Percentiles rank a stretch among this genome's conserved stretches.
Conservation (phyloP, 768 basidiomycete genomes). For the Auricularia cornea region DNA sequence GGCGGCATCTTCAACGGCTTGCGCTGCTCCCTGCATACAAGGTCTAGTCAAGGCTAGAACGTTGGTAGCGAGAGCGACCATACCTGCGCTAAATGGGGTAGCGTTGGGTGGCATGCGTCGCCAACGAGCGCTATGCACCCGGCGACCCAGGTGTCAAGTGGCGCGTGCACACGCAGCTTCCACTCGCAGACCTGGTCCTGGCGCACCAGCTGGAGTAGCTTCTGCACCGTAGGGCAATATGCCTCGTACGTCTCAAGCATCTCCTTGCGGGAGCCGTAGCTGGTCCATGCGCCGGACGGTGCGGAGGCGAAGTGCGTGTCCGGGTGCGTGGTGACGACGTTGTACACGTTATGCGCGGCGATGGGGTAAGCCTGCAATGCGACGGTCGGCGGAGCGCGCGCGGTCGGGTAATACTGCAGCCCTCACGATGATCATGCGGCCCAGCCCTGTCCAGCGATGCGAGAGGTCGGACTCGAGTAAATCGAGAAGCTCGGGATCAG, state of each 20-base stretch:
- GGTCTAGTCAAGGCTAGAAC: background rate
- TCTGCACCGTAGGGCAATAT: slow-evolving; percentile 28
- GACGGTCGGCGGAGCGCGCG: background rate
- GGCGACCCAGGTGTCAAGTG: slow-evolving; percentile 31
- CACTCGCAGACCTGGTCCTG: slow-evolving; percentile 30
- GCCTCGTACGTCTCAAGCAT: slow-evolving; percentile 28
- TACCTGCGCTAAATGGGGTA: slow-evolving; percentile 23
- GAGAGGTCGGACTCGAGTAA: slow-evolving; percentile 23
- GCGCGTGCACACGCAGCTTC: slow-evolving; percentile 31
- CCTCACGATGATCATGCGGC: slow-evolving; percentile 26
- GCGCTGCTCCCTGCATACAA: slow-evolving; percentile 28
- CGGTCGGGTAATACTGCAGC: too few relatives aligned
- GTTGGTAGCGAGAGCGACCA: background rate
- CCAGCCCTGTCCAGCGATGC: slow-evolving; percentile 31
- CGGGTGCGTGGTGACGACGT: slow-evolving; percentile 31
- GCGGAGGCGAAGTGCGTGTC: slow-evolving; percentile 27
- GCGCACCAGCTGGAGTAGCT: slow-evolving; percentile 27
- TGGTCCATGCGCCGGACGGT: slow-evolving; percentile 27
- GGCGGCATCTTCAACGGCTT: slow-evolving; percentile 34
- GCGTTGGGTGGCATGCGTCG: slow-evolving; percentile 30
- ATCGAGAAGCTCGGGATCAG: slow-evolving; percentile 26
- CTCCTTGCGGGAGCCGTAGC: slow-evolving; percentile 24
- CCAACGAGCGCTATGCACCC: slow-evolving; percentile 26
- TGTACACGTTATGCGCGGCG: slow-evolving; percentile 25
- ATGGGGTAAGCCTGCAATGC: slow-evolving; percentile 27